Evolutionary conservation across 2,329 filamentous ascomycete species (phyloP).

Genomic region (Diaporthe caulivora): DNA sequence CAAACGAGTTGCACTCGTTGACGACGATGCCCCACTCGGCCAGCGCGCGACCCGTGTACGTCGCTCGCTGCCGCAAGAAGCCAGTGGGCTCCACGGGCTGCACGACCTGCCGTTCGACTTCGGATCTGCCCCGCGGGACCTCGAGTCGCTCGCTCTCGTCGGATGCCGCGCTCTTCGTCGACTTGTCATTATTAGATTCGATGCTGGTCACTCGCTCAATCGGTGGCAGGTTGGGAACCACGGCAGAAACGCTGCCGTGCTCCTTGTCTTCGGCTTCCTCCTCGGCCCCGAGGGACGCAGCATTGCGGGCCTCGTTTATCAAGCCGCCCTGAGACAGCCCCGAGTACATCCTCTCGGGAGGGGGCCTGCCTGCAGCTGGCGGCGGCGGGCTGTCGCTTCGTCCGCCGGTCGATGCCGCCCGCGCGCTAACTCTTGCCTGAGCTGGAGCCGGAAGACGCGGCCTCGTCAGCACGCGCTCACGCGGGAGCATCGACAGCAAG

Average conservation of each 20-base stretch:
- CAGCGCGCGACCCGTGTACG: slow-evolving; percentile 78
- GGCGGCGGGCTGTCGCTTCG: slow-evolving; percentile 55
- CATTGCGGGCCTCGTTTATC: slow-evolving; percentile 65
- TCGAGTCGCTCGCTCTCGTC: slow-evolving; percentile 13
- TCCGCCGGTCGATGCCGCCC: slow-evolving; percentile 43
- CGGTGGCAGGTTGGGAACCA: slow-evolving; percentile 41
- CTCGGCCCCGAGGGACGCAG: slow-evolving; percentile 48
- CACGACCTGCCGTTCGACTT: slow-evolving; percentile 49
- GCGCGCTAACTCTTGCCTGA: slow-evolving; percentile 69
- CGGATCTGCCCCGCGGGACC: slow-evolving; percentile 38
- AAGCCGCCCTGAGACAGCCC: slow-evolving; percentile 60
- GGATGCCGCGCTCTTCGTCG: slow-evolving; percentile 36
- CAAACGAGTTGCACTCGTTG: slow-evolving; percentile 84
- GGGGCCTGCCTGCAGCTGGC: slow-evolving; percentile 54
- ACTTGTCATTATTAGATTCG: slow-evolving; percentile 35
- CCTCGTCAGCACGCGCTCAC: slow-evolving; percentile 73
- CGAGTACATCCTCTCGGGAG: slow-evolving; percentile 61
- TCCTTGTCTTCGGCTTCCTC: slow-evolving; percentile 39
- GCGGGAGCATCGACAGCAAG: slow-evolving; percentile 65
- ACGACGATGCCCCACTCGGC: slow-evolving; percentile 84
- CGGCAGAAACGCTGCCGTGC: slow-evolving; percentile 34
- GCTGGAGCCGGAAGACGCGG: slow-evolving; percentile 79
- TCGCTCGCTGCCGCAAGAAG: slow-evolving; percentile 59
- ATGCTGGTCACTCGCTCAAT: slow-evolving; percentile 41
- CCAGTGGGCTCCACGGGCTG: slow-evolving; percentile 61